Percentiles rank a stretch among this genome's conserved stretches.
These are phyloP conservation scores for Aspergillus novoparasiticus DNA, from an alignment of 2,329 filamentous ascomycete species.

Conservation along the genomic window DNA sequence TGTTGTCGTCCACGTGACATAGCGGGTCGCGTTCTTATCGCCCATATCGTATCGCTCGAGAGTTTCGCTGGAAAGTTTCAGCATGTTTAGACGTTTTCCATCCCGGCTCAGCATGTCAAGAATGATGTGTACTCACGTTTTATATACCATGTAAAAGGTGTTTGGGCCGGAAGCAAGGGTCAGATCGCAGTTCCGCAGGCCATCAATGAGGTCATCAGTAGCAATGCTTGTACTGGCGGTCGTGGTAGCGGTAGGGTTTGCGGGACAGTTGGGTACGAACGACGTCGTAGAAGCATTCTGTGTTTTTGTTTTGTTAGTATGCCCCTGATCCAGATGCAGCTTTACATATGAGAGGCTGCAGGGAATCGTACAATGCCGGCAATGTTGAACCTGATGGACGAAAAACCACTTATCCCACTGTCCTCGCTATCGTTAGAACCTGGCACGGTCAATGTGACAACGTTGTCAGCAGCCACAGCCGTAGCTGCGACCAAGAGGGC, in stretches of 20 bases:
- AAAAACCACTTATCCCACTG: rapidly evolving
- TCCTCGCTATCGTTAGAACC: background rate
- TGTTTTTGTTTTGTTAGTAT: background rate
- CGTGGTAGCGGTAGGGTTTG: background rate
- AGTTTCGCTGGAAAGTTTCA: background rate
- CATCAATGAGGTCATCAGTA: background rate
- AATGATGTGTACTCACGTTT: background rate
- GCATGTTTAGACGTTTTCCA: background rate
- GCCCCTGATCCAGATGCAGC: rapidly evolving
- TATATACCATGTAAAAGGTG: background rate
- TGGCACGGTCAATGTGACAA: background rate
- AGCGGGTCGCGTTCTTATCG: background rate
- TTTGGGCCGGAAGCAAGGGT: background rate
- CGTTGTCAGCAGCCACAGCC: background rate
- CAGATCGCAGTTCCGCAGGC: background rate
- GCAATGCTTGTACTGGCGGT: background rate
- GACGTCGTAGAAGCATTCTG: background rate
- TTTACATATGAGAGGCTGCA: background rate
- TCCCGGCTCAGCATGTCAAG: background rate
- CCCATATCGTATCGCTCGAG: background rate
- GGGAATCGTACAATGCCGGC: background rate
- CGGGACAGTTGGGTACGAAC: background rate
- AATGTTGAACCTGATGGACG: background rate
- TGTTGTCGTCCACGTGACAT: background rate
- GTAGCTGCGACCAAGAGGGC: background rate